Conservation (phyloP, 2,329 filamentous ascomycete species). For the Zarea fungicola region DNA sequence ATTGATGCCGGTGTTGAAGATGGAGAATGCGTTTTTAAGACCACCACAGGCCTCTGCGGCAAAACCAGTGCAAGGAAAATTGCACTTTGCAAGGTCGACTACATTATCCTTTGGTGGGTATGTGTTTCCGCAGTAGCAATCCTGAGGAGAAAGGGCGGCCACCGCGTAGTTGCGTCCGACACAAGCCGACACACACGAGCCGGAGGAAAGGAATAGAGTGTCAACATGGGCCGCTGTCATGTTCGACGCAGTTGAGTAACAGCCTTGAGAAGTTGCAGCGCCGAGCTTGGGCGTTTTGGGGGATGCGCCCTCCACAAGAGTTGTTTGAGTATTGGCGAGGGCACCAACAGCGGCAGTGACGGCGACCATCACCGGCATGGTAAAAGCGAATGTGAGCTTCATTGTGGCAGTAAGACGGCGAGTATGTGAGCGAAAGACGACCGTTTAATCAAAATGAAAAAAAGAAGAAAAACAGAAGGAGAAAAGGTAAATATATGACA, state of each 20-base stretch:
- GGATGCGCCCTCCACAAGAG: slow-evolving; percentile 22
- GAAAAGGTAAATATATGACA: too few species aligned
- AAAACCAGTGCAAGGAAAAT: slow-evolving; percentile 60
- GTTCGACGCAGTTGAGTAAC: slow-evolving; percentile 41
- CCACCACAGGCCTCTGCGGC: slow-evolving; percentile 54
- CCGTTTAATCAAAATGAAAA: background rate
- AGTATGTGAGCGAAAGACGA: background rate
- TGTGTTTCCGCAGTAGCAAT: slow-evolving; percentile 68
- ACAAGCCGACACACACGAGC: slow-evolving; percentile 38
- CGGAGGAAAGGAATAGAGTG: slow-evolving; percentile 27
- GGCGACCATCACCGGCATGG: slow-evolving; percentile 25
- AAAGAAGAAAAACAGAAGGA: too few species aligned
- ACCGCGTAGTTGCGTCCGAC: slow-evolving; percentile 45
- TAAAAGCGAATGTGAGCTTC: slow-evolving; percentile 10
- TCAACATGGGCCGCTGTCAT: slow-evolving; percentile 25
- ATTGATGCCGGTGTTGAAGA: slow-evolving; percentile 47
- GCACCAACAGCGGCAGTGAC: slow-evolving; percentile 21
- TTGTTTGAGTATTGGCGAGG: slow-evolving; percentile 15
- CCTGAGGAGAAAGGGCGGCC: slow-evolving; percentile 55
- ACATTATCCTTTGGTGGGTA: slow-evolving; percentile 56
- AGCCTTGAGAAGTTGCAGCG: slow-evolving; percentile 44
- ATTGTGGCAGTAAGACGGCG: background rate
- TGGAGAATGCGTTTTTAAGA: slow-evolving; percentile 32
- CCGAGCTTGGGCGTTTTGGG: slow-evolving; percentile 30
- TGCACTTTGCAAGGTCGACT: slow-evolving; percentile 56